A percentile compares a stretch with the other conserved stretches of the same genome.
Evolutionary conservation across 345 rosid species (phyloP).

Genomic region (Erucastrum elatum): DNA sequence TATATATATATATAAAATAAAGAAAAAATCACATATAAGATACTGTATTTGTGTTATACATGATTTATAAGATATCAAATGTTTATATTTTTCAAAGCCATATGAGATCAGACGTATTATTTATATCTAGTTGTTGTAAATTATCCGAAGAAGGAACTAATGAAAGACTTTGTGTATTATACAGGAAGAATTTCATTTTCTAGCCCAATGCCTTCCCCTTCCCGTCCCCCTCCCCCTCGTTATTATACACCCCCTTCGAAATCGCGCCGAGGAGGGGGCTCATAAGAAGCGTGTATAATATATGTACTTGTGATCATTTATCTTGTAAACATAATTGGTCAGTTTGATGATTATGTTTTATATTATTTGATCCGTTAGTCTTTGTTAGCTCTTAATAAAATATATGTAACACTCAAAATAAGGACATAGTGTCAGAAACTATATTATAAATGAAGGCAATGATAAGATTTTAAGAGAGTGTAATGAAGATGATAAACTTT

Average conservation of each 20-base stretch:
- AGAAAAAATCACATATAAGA: not conserved
- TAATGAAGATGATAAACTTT: not conserved
- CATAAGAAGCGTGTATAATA: not conserved
- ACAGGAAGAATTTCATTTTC: not conserved
- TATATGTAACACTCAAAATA: not conserved
- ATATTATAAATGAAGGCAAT: not conserved
- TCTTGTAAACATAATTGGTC: not conserved
- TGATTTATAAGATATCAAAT: not conserved
- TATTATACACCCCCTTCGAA: not conserved
- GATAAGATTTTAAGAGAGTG: not conserved
- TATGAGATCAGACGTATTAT: not conserved
- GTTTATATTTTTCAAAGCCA: not conserved
- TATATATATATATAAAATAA: not conserved
- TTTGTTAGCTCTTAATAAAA: not conserved
- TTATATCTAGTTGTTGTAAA: not conserved
- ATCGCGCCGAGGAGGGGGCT: constrained; percentile 1
- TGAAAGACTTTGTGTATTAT: not conserved
- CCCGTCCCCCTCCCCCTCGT: not conserved
- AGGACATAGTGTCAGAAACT: not conserved
- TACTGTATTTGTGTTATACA: not conserved
- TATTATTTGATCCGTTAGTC: not conserved
- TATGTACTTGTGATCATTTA: not conserved
- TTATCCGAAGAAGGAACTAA: not conserved
- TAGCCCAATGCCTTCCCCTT: not conserved
- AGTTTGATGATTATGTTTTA: constrained; percentile 2